phyloP scores from a whole-genome alignment of 2,329 filamentous ascomycete genomes.

The Arthrobotrys megalospora region DNA sequence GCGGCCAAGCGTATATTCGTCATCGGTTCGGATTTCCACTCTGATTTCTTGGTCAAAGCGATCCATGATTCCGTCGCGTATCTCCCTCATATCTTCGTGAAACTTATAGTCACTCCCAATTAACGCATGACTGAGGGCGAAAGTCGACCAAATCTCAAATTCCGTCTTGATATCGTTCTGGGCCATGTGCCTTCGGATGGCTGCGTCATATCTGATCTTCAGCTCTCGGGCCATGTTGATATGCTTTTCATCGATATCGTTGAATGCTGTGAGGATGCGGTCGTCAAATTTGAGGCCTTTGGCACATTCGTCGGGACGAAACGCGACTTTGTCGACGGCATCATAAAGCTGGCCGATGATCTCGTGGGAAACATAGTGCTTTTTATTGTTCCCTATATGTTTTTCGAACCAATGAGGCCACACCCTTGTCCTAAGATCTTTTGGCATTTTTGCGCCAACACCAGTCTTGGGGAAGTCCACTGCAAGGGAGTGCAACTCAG shows the following conservation, averaged over 20 bases:
- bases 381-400: conserved; percentile 76
- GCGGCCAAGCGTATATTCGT: conserved; percentile 75
- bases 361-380: conserved; percentile 56
- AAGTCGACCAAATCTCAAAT: conserved; percentile 92
- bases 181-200: conserved; percentile 83
- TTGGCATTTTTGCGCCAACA: conserved; percentile 78
- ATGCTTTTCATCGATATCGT: conserved; percentile 71
- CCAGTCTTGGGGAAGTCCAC: conserved; percentile 97
- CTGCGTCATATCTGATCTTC: conserved; percentile 83
- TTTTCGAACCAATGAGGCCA: conserved; percentile 75
- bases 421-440: conserved; percentile 63
- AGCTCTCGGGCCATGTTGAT: conserved; percentile 76
- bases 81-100: conserved; percentile 83
- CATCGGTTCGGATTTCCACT: conserved; percentile 75
- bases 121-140: conserved; percentile 81
- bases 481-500: conserved; percentile 86
- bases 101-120: conserved; percentile 86
- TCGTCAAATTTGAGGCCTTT: conserved; percentile 77
- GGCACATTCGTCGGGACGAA: conserved; percentile 76
- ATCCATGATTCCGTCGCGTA: conserved; percentile 77
- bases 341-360: conserved; percentile 89
- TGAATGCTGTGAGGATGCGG: conserved; percentile 78
- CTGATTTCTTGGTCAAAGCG: conserved; percentile 79
- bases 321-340: conserved; percentile 73
- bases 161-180: conserved; percentile 88